A percentile compares a stretch with the other conserved stretches of the same genome.
Evolutionary conservation across 257 asterid species (phyloP).

Genomic region (Nicotiana attenuata): DNA sequence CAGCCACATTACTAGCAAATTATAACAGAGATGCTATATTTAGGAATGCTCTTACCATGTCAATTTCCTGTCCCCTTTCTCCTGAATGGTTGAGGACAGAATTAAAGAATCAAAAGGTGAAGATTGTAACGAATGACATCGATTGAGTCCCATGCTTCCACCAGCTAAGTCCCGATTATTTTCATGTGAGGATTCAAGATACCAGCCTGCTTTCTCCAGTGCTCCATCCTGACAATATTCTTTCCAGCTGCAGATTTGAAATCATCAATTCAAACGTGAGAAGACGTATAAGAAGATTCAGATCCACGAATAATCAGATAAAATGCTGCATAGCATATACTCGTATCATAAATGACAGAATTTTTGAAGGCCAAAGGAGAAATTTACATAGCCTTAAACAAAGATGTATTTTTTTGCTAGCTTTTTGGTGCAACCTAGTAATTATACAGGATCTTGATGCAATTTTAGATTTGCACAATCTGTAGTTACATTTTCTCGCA

Average conservation of each 20-base stretch:
- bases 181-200: constrained; percentile 38
- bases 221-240: constrained; percentile 73
- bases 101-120: constrained; percentile 18
- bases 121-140: constrained; percentile 18
- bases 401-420: no score
- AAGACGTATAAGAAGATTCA: not conserved
- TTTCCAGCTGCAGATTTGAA: constrained; percentile 55
- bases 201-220: constrained; percentile 74
- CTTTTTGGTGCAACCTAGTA: no score
- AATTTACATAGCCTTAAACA: no score
- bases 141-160: constrained; percentile 13
- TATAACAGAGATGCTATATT: not conserved
- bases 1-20: constrained; percentile 1
- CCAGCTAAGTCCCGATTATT: constrained; percentile 23
- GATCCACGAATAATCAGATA: not conserved
- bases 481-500: no score
- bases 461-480: no score
- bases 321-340: not conserved
- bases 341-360: no score
- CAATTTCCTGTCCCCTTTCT: constrained; percentile 7
- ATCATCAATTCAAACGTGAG: constrained; percentile 5
- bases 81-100: constrained; percentile 20
- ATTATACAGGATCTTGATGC: no score
- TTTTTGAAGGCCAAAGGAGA: no score
- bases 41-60: constrained; percentile 33